A percentile compares a stretch with the other conserved stretches of the same genome.
phyloP scores from a whole-genome alignment of 352 stramenopile genomes.

The Blastocystis sp. region DNA sequence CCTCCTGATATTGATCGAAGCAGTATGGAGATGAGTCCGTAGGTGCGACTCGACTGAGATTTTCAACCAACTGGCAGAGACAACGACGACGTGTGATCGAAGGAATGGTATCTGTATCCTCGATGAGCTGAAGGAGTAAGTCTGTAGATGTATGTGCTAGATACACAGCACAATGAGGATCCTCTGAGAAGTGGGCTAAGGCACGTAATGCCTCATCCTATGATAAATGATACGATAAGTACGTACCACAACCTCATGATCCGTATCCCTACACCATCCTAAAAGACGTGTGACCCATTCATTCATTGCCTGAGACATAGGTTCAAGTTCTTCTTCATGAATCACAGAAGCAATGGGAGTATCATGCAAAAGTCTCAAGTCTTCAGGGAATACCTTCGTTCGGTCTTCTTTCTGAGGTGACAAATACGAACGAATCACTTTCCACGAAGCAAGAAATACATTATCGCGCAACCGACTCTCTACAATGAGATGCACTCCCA shows the following conservation, averaged over 20 bases:
- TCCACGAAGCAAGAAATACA: neutral
- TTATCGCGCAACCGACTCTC: neutral
- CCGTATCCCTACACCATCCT: neutral
- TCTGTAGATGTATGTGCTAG: neutral
- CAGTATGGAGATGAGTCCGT: neutral
- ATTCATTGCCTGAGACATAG: neutral
- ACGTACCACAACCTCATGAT: neutral
- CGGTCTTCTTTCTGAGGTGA: neutral
- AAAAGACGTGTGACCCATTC: neutral
- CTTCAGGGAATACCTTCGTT: neutral
- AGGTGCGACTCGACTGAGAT: neutral
- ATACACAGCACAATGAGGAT: neutral
- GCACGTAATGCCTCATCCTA: neutral
- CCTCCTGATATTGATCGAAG: neutral
- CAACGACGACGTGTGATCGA: neutral
- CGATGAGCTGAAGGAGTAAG: neutral
- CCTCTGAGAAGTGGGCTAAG: constrained; percentile 2
- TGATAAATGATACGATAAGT: neutral
- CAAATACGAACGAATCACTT: neutral
- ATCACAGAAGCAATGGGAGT: neutral
- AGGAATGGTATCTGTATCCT: neutral
- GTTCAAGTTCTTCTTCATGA: neutral
- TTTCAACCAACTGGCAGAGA: neutral
- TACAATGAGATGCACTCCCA: neutral
- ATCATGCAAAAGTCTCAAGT: neutral